Evolutionary conservation across 805 yeast species (phyloP), one percentile per base, ranked within the genome.

Genomic region (Myxozyma sirexii): DNA sequence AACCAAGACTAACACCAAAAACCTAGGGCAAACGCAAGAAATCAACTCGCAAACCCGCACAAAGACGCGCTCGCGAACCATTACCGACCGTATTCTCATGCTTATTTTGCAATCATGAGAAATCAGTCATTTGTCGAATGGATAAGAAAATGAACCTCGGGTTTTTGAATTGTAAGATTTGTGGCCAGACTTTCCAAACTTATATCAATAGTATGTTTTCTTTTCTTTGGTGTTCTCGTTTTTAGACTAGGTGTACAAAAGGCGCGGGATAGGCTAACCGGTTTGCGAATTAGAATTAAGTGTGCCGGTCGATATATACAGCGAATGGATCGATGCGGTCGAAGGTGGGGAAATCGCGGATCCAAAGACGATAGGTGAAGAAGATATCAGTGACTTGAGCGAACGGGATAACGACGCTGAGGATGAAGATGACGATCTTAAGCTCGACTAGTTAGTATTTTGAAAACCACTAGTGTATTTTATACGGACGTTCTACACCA

Each of bases 301-400:
- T 7, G 97, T 89, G 59, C 97, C 99, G 0, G 91, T 93, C 43
- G 99, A 93, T 75, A 88, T 93, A 15, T 93, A 93, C 72, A 87
- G 96, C 50, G 98, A 93, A 73, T 93, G 99, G 99, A 90, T 90
- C 54, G 99, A 93, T 77, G 98, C 98, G 0, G 88, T 93, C 75
- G 96, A 88, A 69, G 90, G 88, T 35, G 87, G 88, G 54, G 94
- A 93, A 90, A 86, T 76, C 60, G 60, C 38, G 43, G 68, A 27
- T 54, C 54, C 50, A 62, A 52, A 47, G 81, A 37, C 45, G 57
- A 59, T 26, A 6, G 41, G 41, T 8, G 46, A 46, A 31, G 55
- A 52, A 10, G 70, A 67, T 24, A 60, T 57, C 7, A 47, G 58
- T 23, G 56, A 49, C 27, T 27, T 43, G 21, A 49, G 49, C 31